These are phyloP conservation scores for Phycomyces blakesleeanus DNA, from an alignment of 192 early-diverging fungal species.

Conservation along the genomic window DNA sequence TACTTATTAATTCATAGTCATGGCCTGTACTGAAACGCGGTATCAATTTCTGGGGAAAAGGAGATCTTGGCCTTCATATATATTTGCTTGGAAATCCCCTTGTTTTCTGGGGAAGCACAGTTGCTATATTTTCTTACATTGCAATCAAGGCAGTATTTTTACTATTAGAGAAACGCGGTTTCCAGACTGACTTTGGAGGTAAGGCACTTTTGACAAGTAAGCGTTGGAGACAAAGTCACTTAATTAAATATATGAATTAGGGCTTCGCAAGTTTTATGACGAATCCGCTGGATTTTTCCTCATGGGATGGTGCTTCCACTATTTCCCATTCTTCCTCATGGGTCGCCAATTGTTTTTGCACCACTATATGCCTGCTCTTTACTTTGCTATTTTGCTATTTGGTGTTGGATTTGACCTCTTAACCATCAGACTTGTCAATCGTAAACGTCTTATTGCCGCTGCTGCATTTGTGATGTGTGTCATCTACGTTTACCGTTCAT, in stretches of 20 bases:
- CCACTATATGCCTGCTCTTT: constrained; percentile 95
- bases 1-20: constrained; percentile 32
- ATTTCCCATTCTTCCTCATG: constrained; percentile 93
- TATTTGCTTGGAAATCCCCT: constrained; percentile 93
- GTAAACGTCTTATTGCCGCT: constrained; percentile 46
- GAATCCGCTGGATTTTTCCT: constrained; percentile 69
- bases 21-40: constrained; percentile 90
- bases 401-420: constrained; percentile 75
- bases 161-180: constrained; percentile 62
- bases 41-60: constrained; percentile 87
- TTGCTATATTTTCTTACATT: constrained; percentile 57
- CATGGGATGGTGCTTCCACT: constrained; percentile 85
- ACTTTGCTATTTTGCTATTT: constrained; percentile 78
- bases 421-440: constrained; percentile 59
- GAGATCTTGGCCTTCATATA: constrained; percentile 68
- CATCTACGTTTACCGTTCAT: constrained; percentile 64
- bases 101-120: constrained; percentile 75
- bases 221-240: not conserved
- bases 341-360: constrained; percentile 90
- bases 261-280: constrained; percentile 48
- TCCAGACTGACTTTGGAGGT: constrained; percentile 40
- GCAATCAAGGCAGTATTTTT: constrained; percentile 50
- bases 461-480: constrained; percentile 50
- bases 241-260: constrained; percentile 8
- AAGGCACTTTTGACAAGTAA: not conserved